These are phyloP conservation scores for Plasmodium berghei DNA, from an alignment of 169 alveolate species.

Conservation along the genomic window DNA sequence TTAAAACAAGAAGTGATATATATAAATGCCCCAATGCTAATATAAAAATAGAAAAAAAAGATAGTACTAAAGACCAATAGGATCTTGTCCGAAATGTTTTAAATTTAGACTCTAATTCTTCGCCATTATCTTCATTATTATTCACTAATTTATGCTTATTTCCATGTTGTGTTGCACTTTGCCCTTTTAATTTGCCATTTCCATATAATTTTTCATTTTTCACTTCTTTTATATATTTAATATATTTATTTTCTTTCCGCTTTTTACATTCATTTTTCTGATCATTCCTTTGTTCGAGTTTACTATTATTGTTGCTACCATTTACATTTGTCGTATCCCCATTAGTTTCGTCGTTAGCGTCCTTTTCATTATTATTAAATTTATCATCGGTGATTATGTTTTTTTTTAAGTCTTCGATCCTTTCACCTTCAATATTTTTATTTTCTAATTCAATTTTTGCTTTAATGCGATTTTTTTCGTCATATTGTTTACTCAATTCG, in stretches of 20 bases:
- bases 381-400: background rate
- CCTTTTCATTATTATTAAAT: constrained; percentile 1
- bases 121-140: background rate
- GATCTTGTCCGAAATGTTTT: constrained; percentile 77
- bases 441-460: constrained; percentile 19
- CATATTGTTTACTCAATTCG: background rate
- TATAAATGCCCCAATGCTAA: constrained; percentile 93
- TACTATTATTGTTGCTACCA: constrained; percentile 1
- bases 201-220: constrained; percentile 8
- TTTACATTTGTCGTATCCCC: background rate
- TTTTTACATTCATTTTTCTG: constrained; percentile 28
- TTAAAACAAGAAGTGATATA: constrained; percentile 88
- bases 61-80: constrained; percentile 88
- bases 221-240: constrained; percentile 26
- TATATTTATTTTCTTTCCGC: constrained; percentile 21
- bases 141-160: background rate
- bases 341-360: constrained; percentile 7
- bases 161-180: background rate
- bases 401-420: constrained; percentile 2
- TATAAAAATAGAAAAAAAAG: constrained; percentile 81
- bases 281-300: constrained; percentile 5
- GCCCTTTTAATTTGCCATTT: background rate
- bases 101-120: constrained; percentile 3
- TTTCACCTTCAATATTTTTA: background rate
- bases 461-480: background rate